These are phyloP conservation scores for rapeseed (Brassica napus) DNA, from an alignment of 345 rosid genomes.

Conservation along the genomic window DNA sequence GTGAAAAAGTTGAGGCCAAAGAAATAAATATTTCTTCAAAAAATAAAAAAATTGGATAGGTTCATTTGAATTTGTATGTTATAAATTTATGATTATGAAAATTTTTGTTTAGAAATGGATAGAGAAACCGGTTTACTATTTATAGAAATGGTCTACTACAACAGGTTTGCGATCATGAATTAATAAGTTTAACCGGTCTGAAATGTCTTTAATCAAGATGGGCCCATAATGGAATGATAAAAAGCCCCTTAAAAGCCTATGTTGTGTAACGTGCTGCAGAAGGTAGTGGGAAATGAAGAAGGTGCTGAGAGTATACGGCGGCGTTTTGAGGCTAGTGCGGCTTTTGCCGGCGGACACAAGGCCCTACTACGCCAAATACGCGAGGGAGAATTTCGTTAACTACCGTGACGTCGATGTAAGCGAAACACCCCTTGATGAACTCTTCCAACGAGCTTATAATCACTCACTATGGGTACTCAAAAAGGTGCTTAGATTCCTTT, in stretches of 20 bases:
- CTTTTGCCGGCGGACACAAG: conserved; percentile 73
- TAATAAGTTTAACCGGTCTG: background rate
- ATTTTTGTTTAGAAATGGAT: background rate
- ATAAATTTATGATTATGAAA: background rate
- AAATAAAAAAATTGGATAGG: background rate
- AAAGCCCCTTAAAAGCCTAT: conserved; percentile 21
- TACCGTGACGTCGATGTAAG: conserved; percentile 70
- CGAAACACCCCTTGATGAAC: conserved; percentile 65
- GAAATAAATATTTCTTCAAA: background rate
- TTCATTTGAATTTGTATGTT: background rate
- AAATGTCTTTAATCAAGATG: background rate
- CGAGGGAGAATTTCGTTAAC: conserved; percentile 86
- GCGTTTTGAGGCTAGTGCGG: conserved; percentile 74
- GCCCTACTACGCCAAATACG: conserved; percentile 89
- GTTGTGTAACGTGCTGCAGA: conserved; percentile 33
- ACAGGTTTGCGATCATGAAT: background rate
- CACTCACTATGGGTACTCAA: conserved; percentile 95
- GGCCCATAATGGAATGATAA: background rate
- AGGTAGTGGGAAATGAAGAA: conserved; percentile 60
- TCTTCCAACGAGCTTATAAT: conserved; percentile 74
- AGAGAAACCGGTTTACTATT: background rate
- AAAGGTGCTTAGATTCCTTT: conserved; percentile 49
- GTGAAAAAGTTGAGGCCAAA: background rate
- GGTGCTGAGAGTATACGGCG: conserved; percentile 71
- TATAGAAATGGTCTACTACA: background rate